These are phyloP conservation scores for Saccharomyces hybrid DNA, from an alignment of 1,139 yeast species.

Conservation along the genomic window DNA sequence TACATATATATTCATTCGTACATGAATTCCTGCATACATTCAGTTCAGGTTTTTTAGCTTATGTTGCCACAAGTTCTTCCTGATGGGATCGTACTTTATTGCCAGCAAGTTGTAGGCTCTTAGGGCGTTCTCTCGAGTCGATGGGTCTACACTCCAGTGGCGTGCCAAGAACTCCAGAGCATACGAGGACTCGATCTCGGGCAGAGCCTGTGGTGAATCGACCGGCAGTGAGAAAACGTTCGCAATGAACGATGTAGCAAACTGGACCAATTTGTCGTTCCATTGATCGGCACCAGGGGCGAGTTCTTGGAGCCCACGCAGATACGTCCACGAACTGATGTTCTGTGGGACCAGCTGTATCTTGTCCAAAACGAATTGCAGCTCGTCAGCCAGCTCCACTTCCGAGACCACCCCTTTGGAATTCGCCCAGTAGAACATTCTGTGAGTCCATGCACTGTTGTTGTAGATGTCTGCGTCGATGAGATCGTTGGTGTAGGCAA, in stretches of 20 bases:
- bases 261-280: constrained; percentile 36
- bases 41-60: constrained; percentile 12
- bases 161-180: constrained; percentile 63
- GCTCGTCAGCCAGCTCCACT: constrained; percentile 34
- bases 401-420: constrained; percentile 7
- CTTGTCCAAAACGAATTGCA: constrained; percentile 39
- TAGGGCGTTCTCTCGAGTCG: constrained; percentile 33
- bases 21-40: neutral
- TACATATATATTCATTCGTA: neutral
- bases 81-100: constrained; percentile 54
- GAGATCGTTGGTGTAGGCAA: constrained; percentile 43
- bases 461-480: constrained; percentile 65
- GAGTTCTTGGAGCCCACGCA: constrained; percentile 50
- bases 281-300: constrained; percentile 15
- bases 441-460: constrained; percentile 91
- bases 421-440: constrained; percentile 47
- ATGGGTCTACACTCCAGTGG: constrained; percentile 36
- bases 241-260: constrained; percentile 40
- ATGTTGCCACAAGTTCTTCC: constrained; percentile 57
- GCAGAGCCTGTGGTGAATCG: constrained; percentile 18
- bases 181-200: constrained; percentile 42
- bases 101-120: constrained; percentile 45
- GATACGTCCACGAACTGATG: constrained; percentile 81
- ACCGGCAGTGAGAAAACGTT: constrained; percentile 16
- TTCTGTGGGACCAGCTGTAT: constrained; percentile 68